These are phyloP conservation scores for Candida nonsorbophila DNA, from an alignment of 805 yeast species.

Conservation along the genomic window DNA sequence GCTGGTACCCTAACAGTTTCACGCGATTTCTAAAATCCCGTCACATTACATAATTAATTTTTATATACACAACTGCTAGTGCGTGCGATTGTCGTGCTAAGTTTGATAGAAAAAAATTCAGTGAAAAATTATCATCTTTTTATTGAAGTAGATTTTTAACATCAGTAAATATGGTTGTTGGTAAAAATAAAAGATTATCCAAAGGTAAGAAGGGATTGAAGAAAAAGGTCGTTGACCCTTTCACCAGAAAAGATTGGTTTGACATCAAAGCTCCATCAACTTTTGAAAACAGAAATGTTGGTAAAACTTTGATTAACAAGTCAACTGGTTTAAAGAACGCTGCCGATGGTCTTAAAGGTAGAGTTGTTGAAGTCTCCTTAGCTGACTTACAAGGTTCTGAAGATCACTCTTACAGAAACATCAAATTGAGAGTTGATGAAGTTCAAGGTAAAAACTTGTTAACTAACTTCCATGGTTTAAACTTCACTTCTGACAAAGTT, in stretches of 20 bases:
- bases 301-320: slow-evolving; percentile 97
- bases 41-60: too few species aligned
- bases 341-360: slow-evolving; percentile 96
- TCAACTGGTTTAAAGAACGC: slow-evolving; percentile 98
- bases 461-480: slow-evolving; percentile 99
- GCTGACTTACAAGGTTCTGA: slow-evolving; percentile 99
- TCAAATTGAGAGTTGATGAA: slow-evolving; percentile 97
- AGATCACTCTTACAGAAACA: slow-evolving; percentile 97
- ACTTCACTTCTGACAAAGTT: slow-evolving; percentile 96
- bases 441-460: slow-evolving; percentile 97
- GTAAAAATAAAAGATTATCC: slow-evolving; percentile 63
- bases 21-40: too few species aligned
- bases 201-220: slow-evolving; percentile 94
- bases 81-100: too few species aligned
- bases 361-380: slow-evolving; percentile 90
- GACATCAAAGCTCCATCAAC: slow-evolving; percentile 98
- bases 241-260: slow-evolving; percentile 99
- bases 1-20: too few species aligned
- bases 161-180: slow-evolving; percentile 49
- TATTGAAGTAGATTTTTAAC: slow-evolving; percentile 5
- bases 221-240: slow-evolving; percentile 99
- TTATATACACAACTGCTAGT: too few species aligned
- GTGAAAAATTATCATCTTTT: slow-evolving; percentile 3
- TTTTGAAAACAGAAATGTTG: slow-evolving; percentile 97
- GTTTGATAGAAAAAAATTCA: slow-evolving; percentile 3